phyloP scores from a whole-genome alignment of 2,329 filamentous ascomycete genomes.

The Coccinonectria pachysandricola region DNA sequence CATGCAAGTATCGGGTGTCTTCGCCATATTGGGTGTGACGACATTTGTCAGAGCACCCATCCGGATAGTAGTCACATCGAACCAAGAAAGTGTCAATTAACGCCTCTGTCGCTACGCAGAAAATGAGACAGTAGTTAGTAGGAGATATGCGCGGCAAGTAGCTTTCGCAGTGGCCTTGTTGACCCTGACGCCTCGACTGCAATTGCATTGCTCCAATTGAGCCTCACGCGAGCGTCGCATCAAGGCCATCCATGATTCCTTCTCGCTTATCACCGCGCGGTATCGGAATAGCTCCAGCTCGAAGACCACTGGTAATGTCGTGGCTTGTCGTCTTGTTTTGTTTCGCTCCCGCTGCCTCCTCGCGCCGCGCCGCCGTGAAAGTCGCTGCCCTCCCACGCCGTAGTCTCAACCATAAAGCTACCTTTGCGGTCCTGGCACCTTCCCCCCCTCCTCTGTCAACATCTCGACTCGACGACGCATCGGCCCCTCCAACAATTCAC shows the following conservation, averaged over 20 bases:
- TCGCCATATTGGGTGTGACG: too few species aligned
- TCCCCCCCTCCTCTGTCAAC: slow-evolving; percentile 5
- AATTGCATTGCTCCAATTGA: not conserved
- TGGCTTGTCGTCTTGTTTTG: slow-evolving; percentile 8
- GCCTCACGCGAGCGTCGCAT: not conserved
- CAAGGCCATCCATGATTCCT: not conserved
- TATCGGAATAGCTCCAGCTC: slow-evolving; percentile 25
- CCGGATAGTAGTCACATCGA: too few species aligned
- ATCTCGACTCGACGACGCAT: slow-evolving; percentile 2
- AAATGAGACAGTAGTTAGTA: too few species aligned
- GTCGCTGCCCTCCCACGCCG: slow-evolving; percentile 44
- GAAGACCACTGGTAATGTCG: slow-evolving; percentile 25
- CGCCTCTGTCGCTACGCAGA: too few species aligned
- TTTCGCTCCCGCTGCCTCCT: slow-evolving; percentile 6
- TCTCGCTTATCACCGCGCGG: slow-evolving; percentile 8
- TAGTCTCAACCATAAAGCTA: slow-evolving; percentile 52
- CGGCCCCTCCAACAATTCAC: not conserved
- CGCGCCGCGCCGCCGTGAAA: slow-evolving; percentile 5
- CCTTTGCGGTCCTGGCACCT: slow-evolving; percentile 51
- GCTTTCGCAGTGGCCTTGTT: too few species aligned
- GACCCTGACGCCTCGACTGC: too few species aligned
- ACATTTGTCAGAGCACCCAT: too few species aligned
- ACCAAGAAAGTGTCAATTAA: too few species aligned
- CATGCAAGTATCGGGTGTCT: too few species aligned
- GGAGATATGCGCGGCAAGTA: too few species aligned